Evolutionary conservation across 1,284 basidiomycete genomes (phyloP).

Genomic region (Rhodotorula sp.): DNA sequence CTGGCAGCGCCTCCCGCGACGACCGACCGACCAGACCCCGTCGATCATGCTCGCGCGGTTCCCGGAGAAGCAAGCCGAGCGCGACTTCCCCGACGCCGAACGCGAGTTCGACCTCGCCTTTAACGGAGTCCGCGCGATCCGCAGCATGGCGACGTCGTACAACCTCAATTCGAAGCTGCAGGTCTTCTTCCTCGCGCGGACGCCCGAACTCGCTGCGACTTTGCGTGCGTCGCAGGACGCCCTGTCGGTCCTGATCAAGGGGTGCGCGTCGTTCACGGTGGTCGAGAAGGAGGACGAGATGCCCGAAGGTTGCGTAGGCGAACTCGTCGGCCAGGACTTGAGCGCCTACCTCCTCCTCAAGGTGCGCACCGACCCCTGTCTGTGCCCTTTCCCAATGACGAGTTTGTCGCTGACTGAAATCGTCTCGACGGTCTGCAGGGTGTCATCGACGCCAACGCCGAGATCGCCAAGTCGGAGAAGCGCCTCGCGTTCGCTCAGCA

Average conservation of each 20-base stretch:
- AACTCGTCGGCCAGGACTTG: slow-evolving; percentile 71
- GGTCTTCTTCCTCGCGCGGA: slow-evolving; percentile 67
- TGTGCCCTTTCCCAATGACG: neutral
- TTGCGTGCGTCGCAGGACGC: slow-evolving; percentile 24
- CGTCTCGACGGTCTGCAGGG: slow-evolving; percentile 57
- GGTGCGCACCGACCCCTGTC: slow-evolving; percentile 55
- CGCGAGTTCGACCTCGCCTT: slow-evolving; percentile 86
- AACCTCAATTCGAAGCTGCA: slow-evolving; percentile 85
- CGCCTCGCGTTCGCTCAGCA: slow-evolving; percentile 70
- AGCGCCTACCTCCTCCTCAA: slow-evolving; percentile 79
- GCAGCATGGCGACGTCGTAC: slow-evolving; percentile 88
- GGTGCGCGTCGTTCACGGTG: slow-evolving; percentile 70
- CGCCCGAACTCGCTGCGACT: slow-evolving; percentile 26
- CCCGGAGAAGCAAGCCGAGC: slow-evolving; percentile 66
- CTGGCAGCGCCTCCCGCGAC: slow-evolving; percentile 90
- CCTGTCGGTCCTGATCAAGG: slow-evolving; percentile 66
- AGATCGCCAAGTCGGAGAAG: slow-evolving; percentile 81
- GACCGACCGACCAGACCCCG: slow-evolving; percentile 74
- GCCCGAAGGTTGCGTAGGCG: slow-evolving; percentile 83
- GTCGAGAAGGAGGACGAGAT: slow-evolving; percentile 61
- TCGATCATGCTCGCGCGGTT: slow-evolving; percentile 88
- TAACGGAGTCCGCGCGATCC: slow-evolving; percentile 70
- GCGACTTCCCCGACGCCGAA: slow-evolving; percentile 72
- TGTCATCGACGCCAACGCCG: slow-evolving; percentile 75
- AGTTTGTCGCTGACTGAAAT: neutral